These are phyloP conservation scores for Ophiocordyceps polyrhachis-furcata DNA, from an alignment of 2,329 filamentous ascomycete genomes.

Conservation along the genomic window DNA sequence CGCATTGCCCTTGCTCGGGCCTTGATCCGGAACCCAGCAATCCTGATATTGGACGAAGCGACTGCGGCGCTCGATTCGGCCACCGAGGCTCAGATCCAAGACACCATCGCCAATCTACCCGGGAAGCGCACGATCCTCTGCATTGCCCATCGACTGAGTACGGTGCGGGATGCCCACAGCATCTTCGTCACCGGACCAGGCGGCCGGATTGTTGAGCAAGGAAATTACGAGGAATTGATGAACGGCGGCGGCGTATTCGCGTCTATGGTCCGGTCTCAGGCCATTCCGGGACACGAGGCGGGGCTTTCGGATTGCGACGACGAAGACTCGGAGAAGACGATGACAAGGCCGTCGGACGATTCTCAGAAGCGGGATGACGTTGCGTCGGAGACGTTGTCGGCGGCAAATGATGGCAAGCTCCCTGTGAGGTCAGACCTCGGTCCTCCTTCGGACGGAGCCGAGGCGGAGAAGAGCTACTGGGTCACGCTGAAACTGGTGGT, in stretches of 20 bases:
- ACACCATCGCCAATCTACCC: slow-evolving; percentile 23
- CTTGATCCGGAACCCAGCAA: slow-evolving; percentile 34
- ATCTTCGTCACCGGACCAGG: slow-evolving; percentile 43
- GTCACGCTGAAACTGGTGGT: neutral
- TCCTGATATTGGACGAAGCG: slow-evolving; percentile 43
- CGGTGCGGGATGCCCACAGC: slow-evolving; percentile 43
- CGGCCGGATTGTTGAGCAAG: slow-evolving; percentile 43
- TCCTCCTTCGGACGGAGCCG: slow-evolving; percentile 4
- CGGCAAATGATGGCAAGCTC: neutral
- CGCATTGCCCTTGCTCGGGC: slow-evolving; percentile 39
- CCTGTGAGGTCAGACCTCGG: neutral
- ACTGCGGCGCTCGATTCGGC: slow-evolving; percentile 41
- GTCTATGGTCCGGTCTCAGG: slow-evolving; percentile 28
- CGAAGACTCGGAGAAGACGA: neutral
- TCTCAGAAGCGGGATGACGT: neutral
- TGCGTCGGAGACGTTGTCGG: neutral
- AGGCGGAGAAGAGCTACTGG: slow-evolving; percentile 16
- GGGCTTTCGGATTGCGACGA: neutral
- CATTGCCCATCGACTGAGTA: slow-evolving; percentile 44
- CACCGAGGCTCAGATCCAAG: slow-evolving; percentile 35
- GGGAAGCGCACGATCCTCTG: slow-evolving; percentile 43
- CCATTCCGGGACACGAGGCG: slow-evolving; percentile 8
- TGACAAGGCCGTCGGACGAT: neutral
- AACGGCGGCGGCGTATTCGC: slow-evolving; percentile 29
- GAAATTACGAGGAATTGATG: slow-evolving; percentile 42